Conservation (phyloP, 306 rosid genomes). For the Erythrophleum fordii region DNA sequence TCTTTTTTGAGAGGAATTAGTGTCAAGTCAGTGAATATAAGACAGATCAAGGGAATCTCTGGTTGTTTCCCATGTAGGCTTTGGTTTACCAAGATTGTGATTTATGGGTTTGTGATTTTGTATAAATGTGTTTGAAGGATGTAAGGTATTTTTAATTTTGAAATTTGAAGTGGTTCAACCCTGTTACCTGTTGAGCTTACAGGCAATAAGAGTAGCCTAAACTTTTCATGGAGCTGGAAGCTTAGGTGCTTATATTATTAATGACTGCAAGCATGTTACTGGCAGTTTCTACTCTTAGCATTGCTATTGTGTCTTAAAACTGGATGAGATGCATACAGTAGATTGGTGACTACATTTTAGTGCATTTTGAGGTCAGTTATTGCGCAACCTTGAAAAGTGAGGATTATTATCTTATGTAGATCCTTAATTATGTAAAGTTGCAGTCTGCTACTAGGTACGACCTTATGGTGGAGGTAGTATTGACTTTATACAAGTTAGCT, state of each 20-base stretch:
- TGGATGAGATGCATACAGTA: not conserved
- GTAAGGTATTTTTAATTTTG: not conserved
- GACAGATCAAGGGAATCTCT: slow-evolving; percentile 1
- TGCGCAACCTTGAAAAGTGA: not conserved
- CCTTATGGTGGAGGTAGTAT: not conserved
- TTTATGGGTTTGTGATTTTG: not conserved
- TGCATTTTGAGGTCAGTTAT: not conserved
- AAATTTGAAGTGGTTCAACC: not conserved
- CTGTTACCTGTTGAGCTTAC: not conserved
- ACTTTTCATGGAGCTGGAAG: not conserved
- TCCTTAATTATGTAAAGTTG: not conserved
- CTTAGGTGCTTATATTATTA: not conserved
- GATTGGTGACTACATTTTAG: not conserved
- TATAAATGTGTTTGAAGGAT: not conserved
- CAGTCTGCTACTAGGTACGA: not conserved
- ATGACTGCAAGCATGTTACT: not conserved
- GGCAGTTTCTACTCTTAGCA: not conserved
- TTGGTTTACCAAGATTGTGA: slow-evolving; percentile 5
- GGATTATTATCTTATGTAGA: slow-evolving; percentile 3
- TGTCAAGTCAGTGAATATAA: not conserved
- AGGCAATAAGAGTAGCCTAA: not conserved
- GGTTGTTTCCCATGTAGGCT: not conserved
- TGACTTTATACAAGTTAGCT: slow-evolving; percentile 2
- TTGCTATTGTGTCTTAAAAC: not conserved
- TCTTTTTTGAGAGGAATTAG: not conserved